Evolutionary conservation across 495 filamentous ascomycete species (phyloP).

Genomic region (Staphylotrichum longicolle): DNA sequence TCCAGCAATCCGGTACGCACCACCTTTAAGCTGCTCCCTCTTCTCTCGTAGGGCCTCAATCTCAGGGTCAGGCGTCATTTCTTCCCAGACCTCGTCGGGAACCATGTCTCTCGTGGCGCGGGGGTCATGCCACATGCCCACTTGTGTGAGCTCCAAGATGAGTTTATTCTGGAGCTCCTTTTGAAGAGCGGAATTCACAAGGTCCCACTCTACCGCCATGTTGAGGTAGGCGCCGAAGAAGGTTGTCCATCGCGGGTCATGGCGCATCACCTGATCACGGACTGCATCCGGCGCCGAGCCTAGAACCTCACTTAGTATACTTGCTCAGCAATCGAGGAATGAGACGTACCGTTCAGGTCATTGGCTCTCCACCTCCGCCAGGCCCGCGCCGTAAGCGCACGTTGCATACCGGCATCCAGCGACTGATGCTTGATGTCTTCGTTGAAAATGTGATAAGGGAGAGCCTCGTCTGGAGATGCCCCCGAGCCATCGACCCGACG

Average conservation of each 20-base stretch:
- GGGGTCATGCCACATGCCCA: constrained; percentile 30
- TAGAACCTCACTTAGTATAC: constrained; percentile 10
- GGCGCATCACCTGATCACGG: constrained; percentile 27
- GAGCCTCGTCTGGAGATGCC: constrained; percentile 7
- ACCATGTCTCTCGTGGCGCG: constrained; percentile 12
- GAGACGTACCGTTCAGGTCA: constrained; percentile 20
- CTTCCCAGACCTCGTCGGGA: constrained; percentile 26
- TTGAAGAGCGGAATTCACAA: constrained; percentile 25
- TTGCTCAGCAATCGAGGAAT: constrained; percentile 3
- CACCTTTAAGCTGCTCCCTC: constrained; percentile 28
- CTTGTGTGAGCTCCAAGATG: constrained; percentile 24
- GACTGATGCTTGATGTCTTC: constrained; percentile 27
- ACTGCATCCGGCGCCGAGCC: constrained; percentile 14
- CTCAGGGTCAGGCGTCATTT: constrained; percentile 24
- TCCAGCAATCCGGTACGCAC: constrained; percentile 23
- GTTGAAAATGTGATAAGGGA: constrained; percentile 23
- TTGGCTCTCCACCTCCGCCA: constrained; percentile 25
- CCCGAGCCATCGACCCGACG: constrained; percentile 16
- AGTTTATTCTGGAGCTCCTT: constrained; percentile 21
- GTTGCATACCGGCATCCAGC: constrained; percentile 25
- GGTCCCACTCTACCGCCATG: constrained; percentile 21
- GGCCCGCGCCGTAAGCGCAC: constrained; percentile 16
- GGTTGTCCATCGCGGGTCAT: constrained; percentile 27
- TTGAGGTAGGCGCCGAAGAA: background rate
- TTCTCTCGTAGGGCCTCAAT: constrained; percentile 25